A percentile compares a stretch with the other conserved stretches of the same genome.
phyloP scores from a whole-genome alignment of 805 yeast species.

The Yarrowia hollandica region DNA sequence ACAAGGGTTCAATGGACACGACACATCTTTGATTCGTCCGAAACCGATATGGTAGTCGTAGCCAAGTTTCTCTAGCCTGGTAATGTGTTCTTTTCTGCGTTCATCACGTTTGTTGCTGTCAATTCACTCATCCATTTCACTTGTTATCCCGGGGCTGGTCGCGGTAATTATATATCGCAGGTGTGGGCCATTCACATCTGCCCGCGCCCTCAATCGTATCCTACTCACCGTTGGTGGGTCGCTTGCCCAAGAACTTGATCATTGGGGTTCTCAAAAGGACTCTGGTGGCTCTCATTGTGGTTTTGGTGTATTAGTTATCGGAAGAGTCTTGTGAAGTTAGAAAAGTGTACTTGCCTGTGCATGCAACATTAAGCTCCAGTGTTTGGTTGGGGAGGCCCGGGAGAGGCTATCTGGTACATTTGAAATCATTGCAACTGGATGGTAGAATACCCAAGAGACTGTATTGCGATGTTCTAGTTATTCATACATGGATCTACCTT shows the following conservation, averaged over 20 bases:
- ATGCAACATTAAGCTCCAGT: conserved; percentile 8
- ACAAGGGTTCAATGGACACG: too few species aligned
- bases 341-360: conserved; percentile 22
- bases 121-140: background rate
- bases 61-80: too few species aligned
- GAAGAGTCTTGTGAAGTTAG: conserved; percentile 22
- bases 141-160: background rate
- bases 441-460: too few species aligned
- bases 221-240: conserved; percentile 54
- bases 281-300: conserved; percentile 39
- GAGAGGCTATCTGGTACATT: too few species aligned
- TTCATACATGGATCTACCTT: too few species aligned
- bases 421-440: too few species aligned
- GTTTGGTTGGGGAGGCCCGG: conserved; percentile 14
- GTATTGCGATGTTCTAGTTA: too few species aligned
- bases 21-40: too few species aligned
- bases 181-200: too few species aligned
- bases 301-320: conserved; percentile 14
- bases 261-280: conserved; percentile 50
- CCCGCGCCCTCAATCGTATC: background rate
- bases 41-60: too few species aligned
- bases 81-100: too few species aligned
- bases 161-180: background rate
- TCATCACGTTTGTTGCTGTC: background rate
- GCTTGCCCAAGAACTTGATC: conserved; percentile 86